Percentiles rank a stretch among this genome's conserved stretches.
These are phyloP conservation scores for Talaromyces sp. DNA, from an alignment of 2,329 filamentous ascomycete genomes.

Conservation along the genomic window DNA sequence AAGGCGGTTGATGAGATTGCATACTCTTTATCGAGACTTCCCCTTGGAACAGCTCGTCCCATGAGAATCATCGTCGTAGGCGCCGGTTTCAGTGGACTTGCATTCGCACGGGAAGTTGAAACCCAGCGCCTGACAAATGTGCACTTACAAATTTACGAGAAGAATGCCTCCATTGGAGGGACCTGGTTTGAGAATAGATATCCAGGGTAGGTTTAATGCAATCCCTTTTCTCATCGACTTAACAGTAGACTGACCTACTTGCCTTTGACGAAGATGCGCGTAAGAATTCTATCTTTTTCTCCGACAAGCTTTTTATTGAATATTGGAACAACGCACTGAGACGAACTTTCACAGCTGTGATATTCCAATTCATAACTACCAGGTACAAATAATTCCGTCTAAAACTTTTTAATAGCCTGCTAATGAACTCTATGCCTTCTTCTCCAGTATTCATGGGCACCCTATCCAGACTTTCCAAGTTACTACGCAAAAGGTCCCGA, in stretches of 20 bases:
- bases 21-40: neutral
- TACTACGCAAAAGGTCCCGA: constrained; percentile 26
- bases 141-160: constrained; percentile 9
- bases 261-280: too few relatives aligned
- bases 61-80: constrained; percentile 23
- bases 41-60: neutral
- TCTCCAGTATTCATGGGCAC: neutral
- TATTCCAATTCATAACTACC: too few relatives aligned
- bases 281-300: too few relatives aligned
- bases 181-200: constrained; percentile 15
- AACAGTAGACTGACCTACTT: too few relatives aligned
- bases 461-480: constrained; percentile 16
- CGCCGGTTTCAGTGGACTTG: constrained; percentile 22
- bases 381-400: too few relatives aligned
- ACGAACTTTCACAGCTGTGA: too few relatives aligned
- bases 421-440: too few relatives aligned
- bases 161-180: constrained; percentile 15
- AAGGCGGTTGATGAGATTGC: too few relatives aligned
- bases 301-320: too few relatives aligned
- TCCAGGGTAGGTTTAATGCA: neutral
- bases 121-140: constrained; percentile 15
- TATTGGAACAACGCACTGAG: too few relatives aligned
- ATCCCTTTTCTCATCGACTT: constrained; percentile 35
- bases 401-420: too few relatives aligned
- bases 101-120: constrained; percentile 21